Evolutionary conservation across 2,329 filamentous ascomycete species (phyloP).

Genomic region (Penicillium freii): DNA sequence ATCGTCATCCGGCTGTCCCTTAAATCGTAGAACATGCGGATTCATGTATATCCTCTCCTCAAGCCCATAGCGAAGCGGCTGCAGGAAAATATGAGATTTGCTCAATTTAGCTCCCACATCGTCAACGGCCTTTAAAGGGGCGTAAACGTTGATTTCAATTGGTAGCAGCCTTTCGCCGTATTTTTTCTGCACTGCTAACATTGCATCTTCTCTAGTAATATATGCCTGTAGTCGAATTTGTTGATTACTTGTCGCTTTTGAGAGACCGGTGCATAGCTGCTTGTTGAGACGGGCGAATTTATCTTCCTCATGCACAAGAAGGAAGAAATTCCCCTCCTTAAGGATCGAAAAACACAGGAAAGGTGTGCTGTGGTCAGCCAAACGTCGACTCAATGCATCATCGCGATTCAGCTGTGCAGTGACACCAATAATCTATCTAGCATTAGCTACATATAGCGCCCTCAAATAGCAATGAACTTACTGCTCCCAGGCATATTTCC

Average conservation of each 20-base stretch:
- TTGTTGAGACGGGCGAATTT: neutral
- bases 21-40: neutral
- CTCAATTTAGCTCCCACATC: neutral
- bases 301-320: neutral
- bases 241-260: neutral
- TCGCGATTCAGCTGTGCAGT: neutral
- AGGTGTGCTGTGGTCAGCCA: neutral
- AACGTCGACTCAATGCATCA: neutral
- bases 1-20: neutral
- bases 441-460: neutral
- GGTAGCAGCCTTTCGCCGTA: neutral
- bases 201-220: neutral
- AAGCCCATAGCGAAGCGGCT: neutral
- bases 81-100: neutral
- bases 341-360: neutral
- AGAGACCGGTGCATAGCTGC: neutral
- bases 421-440: neutral
- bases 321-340: neutral
- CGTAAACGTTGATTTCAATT: neutral
- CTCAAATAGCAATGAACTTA: neutral
- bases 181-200: neutral
- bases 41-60: neutral
- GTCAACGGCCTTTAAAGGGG: neutral
- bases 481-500: neutral
- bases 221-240: neutral